Evolutionary conservation across 2,329 filamentous ascomycete genomes (phyloP).

Genomic region (Boeremia exigua): DNA sequence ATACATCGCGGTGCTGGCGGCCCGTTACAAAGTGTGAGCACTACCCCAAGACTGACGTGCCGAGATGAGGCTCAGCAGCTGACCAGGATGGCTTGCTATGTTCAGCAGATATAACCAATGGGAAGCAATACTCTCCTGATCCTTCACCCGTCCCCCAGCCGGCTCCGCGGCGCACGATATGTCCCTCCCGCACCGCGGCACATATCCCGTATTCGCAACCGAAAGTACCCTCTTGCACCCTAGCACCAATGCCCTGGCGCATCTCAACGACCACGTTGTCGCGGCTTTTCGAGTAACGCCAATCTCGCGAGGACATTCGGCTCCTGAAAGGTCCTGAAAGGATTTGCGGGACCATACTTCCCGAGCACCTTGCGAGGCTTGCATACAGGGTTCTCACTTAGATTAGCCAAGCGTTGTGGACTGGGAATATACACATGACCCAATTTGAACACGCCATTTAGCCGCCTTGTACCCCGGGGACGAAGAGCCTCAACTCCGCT

Average conservation of each 20-base stretch:
- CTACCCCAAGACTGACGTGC: neutral
- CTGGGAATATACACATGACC: neutral
- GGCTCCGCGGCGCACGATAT: neutral
- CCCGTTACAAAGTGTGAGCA: conserved; percentile 10
- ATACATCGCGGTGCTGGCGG: conserved; percentile 10
- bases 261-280: neutral
- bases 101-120: neutral
- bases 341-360: neutral
- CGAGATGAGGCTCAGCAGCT: conserved; percentile 9
- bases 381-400: neutral
- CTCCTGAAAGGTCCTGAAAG: neutral
- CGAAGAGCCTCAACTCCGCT: conserved; percentile 9
- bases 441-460: conserved; percentile 7
- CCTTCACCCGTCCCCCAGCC: neutral
- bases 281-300: too few relatives aligned
- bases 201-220: neutral
- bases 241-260: neutral
- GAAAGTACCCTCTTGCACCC: neutral
- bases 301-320: neutral
- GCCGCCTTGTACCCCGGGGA: conserved; percentile 10
- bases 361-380: neutral
- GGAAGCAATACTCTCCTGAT: neutral
- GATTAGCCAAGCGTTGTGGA: conserved; percentile 10
- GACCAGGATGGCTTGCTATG: neutral
- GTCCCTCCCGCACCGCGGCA: neutral